Base-by-base conservation (phyloP, 2,329 filamentous ascomycete genomes). In the Clarireedia monteithiana region DNA sequence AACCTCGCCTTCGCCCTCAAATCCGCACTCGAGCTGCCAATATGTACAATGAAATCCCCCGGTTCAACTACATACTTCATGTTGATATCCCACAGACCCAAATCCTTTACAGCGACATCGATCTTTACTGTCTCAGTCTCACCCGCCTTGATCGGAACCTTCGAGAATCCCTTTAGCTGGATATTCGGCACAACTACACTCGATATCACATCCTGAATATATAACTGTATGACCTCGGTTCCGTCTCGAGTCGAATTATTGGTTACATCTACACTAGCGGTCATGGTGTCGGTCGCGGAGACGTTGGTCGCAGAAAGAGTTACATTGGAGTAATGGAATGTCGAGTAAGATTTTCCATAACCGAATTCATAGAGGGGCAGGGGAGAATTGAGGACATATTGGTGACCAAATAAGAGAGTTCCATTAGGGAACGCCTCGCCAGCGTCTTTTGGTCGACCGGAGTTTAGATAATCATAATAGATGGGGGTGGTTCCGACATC, bases 301-400 rank as follows among this genome's bases (percentile, higher is more conserved):
- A 59, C 64, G 70, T 60, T 66, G 1, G 59, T 60, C 23, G 62
- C 61, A 56, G 78, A 81, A 5, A 71, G 63, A 39, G 72, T 73
- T 40, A 79, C 58, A 34, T 76, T 72, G 1, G 76, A 75, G 45
- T 85, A 75, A 6, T 75, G 69, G 66, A 83, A 89, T 0, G 72
- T 77, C 1, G 80, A 85, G 72, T 87, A 88, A 0, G 79, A 83
- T 4, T 96, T 78, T 0, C 91, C 92, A 56, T 84, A 91, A 0
- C 92, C 91, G 63, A 96, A 96, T 52, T 90, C 88, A 67, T 86
- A 96, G 1, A 89, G 84, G 0, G 91, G 91, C 4, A 77, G 74
- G 56, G 92, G 85, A 55, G 79, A 75, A 55, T 86, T 88, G 73
- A 96, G 89, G 61, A 96, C 91, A 70, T 91, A 82, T 26, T 90